Percentiles rank a stretch among this genome's conserved stretches.
phyloP scores from a whole-genome alignment of 257 asterid species.

The Marsdenia floribunda region DNA sequence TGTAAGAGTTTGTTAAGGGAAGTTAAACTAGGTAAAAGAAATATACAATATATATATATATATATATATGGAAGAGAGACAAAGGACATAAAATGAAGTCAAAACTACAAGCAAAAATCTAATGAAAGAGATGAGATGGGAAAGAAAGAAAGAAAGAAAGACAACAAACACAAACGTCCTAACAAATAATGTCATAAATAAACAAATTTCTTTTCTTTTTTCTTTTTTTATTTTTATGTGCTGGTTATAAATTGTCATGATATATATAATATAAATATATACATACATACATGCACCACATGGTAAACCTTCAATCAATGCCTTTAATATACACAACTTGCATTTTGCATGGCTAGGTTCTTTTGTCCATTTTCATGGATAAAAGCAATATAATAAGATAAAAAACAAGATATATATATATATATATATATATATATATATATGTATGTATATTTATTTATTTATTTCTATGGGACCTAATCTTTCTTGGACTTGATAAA shows the following conservation, averaged over 20 bases:
- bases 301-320: neutral
- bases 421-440: no score
- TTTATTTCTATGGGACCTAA: neutral
- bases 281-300: neutral
- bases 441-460: no score
- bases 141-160: neutral
- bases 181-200: neutral
- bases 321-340: neutral
- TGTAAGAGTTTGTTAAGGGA: neutral
- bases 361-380: conserved; percentile 7
- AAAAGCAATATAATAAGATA: neutral
- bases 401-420: neutral
- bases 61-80: neutral
- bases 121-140: neutral
- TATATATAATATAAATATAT: no score
- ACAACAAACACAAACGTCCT: conserved; percentile 11
- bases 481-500: neutral
- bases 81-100: conserved; percentile 9
- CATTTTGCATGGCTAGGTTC: conserved; percentile 3
- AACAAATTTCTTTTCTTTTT: no score
- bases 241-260: no score
- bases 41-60: no score
- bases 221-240: no score
- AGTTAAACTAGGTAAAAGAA: neutral
- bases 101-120: conserved; percentile 6